Evolutionary conservation across 148 eudicot genomes (phyloP).

Genomic region (Rhododendron williamsianum): DNA sequence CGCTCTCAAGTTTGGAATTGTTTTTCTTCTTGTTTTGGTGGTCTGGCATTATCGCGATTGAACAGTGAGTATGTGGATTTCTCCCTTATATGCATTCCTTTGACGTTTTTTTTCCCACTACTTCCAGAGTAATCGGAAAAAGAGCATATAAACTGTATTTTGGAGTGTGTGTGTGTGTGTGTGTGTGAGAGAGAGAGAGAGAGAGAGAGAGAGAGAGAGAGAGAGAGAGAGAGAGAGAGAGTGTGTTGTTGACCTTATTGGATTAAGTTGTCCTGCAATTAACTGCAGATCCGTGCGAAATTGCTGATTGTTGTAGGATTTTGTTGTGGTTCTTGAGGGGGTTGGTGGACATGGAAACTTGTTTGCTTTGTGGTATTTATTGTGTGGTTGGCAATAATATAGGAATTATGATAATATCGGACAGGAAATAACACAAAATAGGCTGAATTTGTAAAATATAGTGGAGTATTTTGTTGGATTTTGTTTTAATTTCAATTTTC

Average conservation of each 20-base stretch:
- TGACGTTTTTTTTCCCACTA: neutral
- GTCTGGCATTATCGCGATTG: neutral
- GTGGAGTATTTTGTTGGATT: neutral
- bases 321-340: neutral
- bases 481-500: neutral
- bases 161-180: neutral
- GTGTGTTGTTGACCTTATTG: neutral
- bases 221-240: neutral
- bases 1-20: neutral
- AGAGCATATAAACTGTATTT: neutral
- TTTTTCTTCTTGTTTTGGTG: neutral
- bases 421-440: neutral
- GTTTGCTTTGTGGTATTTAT: neutral
- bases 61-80: constrained; percentile 9
- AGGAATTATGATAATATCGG: neutral
- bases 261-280: neutral
- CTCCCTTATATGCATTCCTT: neutral
- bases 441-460: neutral
- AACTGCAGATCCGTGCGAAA: neutral
- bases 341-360: neutral
- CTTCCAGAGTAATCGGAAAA: neutral
- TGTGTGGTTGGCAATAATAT: neutral
- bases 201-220: neutral
- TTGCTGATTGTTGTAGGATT: neutral
- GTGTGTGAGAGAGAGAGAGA: too few relatives aligned